These are phyloP conservation scores for Brasilioporus rufonigricans DNA, from an alignment of 768 basidiomycete genomes.

Conservation along the genomic window DNA sequence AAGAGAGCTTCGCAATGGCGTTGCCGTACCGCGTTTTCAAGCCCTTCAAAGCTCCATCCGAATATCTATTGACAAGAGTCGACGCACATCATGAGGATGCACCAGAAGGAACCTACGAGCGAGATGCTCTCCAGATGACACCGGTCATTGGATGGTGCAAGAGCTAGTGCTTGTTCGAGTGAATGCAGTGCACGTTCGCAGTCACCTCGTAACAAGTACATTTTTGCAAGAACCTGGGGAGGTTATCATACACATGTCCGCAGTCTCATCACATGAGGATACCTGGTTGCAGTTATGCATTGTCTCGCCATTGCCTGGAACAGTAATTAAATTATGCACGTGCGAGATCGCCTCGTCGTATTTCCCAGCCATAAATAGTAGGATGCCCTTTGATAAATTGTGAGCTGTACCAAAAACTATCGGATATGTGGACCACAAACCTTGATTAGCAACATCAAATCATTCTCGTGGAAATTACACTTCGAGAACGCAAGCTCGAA, in stretches of 20 bases:
- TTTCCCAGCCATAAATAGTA: background rate
- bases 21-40: background rate
- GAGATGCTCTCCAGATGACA: background rate
- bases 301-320: background rate
- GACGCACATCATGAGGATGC: background rate
- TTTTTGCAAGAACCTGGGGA: conserved; percentile 5
- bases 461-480: background rate
- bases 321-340: background rate
- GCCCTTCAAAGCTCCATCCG: conserved; percentile 3
- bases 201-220: background rate
- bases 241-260: background rate
- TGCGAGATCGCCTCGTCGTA: conserved; percentile 3
- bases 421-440: background rate
- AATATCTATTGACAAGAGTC: conserved; percentile 1
- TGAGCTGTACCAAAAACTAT: background rate
- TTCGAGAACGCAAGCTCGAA: background rate
- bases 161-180: background rate
- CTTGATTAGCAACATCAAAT: background rate
- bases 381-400: background rate
- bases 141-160: background rate
- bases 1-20: background rate
- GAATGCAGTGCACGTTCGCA: background rate
- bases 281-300: conserved; percentile 1
- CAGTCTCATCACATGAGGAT: background rate
- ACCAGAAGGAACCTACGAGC: background rate